Evolutionary conservation across 2,329 filamentous ascomycete species (phyloP).

Genomic region (Boeremia exigua): DNA sequence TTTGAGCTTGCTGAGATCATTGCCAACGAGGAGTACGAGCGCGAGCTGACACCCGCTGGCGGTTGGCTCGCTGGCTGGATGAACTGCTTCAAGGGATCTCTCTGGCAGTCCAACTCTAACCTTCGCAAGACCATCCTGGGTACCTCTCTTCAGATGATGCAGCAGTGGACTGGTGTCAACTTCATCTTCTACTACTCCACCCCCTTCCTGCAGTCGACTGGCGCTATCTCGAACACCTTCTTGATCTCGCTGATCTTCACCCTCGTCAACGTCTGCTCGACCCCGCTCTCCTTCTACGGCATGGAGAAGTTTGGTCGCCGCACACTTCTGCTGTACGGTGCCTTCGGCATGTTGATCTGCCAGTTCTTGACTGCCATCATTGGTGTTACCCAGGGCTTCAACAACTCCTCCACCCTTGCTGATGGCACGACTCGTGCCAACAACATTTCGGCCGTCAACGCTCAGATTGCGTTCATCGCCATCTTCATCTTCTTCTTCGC

Average conservation of each 20-base stretch:
- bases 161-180: conserved; percentile 66
- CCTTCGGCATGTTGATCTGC: conserved; percentile 67
- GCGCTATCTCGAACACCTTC: conserved; percentile 56
- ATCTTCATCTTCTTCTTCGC: conserved; percentile 80
- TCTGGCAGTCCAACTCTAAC: conserved; percentile 40
- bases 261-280: conserved; percentile 75
- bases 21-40: conserved; percentile 75
- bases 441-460: conserved; percentile 22
- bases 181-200: conserved; percentile 47
- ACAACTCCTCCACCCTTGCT: conserved; percentile 21
- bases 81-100: conserved; percentile 18
- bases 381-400: conserved; percentile 28
- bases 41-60: conserved; percentile 63
- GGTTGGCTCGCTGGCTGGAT: conserved; percentile 45
- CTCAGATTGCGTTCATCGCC: conserved; percentile 53
- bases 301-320: conserved; percentile 79
- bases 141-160: conserved; percentile 70
- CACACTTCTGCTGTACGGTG: conserved; percentile 72
- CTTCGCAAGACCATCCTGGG: conserved; percentile 47
- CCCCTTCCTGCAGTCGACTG: conserved; percentile 28
- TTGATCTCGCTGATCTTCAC: conserved; percentile 74
- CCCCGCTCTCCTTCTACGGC: conserved; percentile 71
- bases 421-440: conserved; percentile 12
- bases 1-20: conserved; percentile 64
- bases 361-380: conserved; percentile 40